Conservation (phyloP, 495 filamentous ascomycete genomes). For the Hypoxylon perforatum region DNA sequence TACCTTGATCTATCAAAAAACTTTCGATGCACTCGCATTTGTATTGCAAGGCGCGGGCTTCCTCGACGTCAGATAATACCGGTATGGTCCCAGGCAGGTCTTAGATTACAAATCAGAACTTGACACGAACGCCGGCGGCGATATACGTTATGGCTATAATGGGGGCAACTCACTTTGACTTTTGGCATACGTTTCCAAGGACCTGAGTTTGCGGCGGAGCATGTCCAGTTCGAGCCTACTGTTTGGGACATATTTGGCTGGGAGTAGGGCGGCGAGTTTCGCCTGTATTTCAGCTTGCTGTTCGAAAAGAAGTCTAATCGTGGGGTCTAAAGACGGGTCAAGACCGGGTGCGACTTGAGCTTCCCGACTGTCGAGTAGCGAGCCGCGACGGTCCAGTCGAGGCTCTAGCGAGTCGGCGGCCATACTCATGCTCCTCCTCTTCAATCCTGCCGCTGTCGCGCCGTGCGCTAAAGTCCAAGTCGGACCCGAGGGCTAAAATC, state of each 20-base stretch:
- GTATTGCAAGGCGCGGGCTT: slow-evolving; percentile 60
- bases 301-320: slow-evolving; percentile 58
- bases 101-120: slow-evolving; percentile 50
- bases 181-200: slow-evolving; percentile 54
- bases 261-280: slow-evolving; percentile 56
- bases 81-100: slow-evolving; percentile 56
- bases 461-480: slow-evolving; percentile 35
- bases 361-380: slow-evolving; percentile 44
- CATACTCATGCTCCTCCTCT: slow-evolving; percentile 43
- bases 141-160: slow-evolving; percentile 17
- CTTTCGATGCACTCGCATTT: slow-evolving; percentile 62
- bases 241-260: slow-evolving; percentile 57
- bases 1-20: slow-evolving; percentile 61
- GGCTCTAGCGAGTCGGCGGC: slow-evolving; percentile 43
- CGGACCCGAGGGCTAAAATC: slow-evolving; percentile 14
- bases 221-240: slow-evolving; percentile 58
- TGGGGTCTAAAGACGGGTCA: slow-evolving; percentile 57
- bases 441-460: slow-evolving; percentile 17
- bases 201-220: slow-evolving; percentile 59
- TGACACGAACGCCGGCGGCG: slow-evolving; percentile 9
- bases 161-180: slow-evolving; percentile 56
- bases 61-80: slow-evolving; percentile 60
- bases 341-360: slow-evolving; percentile 44
- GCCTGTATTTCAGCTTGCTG: slow-evolving; percentile 63
- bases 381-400: slow-evolving; percentile 49